phyloP scores from a whole-genome alignment of 768 basidiomycete species.

The Stropharia rugosoannulata region DNA sequence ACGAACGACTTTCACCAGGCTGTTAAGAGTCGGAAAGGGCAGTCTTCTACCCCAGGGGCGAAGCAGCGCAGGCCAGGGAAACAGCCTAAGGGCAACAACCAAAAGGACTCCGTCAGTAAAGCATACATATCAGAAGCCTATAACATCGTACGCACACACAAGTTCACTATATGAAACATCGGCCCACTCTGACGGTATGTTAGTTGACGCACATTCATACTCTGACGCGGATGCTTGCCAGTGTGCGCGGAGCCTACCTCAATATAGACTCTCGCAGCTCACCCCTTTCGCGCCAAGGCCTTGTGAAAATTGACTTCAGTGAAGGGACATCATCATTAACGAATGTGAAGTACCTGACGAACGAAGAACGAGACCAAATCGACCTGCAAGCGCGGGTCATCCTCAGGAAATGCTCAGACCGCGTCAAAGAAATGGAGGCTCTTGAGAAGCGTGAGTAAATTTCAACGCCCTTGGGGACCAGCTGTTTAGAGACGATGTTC shows the following conservation, averaged over 20 bases:
- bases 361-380: conserved; percentile 94
- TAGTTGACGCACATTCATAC: conserved; percentile 76
- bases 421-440: conserved; percentile 85
- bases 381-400: conserved; percentile 90
- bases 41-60: conserved; percentile 36
- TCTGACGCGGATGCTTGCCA: conserved; percentile 67
- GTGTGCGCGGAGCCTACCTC: conserved; percentile 85
- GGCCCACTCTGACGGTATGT: background rate
- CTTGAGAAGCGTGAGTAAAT: conserved; percentile 79
- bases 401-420: conserved; percentile 80
- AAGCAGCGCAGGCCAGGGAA: conserved; percentile 50
- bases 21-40: conserved; percentile 40
- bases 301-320: conserved; percentile 55
- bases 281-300: conserved; percentile 51
- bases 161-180: background rate
- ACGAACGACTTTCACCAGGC: conserved; percentile 61
- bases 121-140: conserved; percentile 78
- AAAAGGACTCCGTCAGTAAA: conserved; percentile 47
- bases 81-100: conserved; percentile 32
- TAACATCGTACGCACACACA: conserved; percentile 46
- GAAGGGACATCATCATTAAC: conserved; percentile 52
- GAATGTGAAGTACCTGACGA: conserved; percentile 69
- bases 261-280: conserved; percentile 63
- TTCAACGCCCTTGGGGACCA: conserved; percentile 15
- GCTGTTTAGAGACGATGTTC: conserved; percentile 12